Percentiles rank a stretch among this genome's conserved stretches.
Evolutionary conservation across 352 stramenopile genomes (phyloP).

Genomic region (Pythium pyrilobum): DNA sequence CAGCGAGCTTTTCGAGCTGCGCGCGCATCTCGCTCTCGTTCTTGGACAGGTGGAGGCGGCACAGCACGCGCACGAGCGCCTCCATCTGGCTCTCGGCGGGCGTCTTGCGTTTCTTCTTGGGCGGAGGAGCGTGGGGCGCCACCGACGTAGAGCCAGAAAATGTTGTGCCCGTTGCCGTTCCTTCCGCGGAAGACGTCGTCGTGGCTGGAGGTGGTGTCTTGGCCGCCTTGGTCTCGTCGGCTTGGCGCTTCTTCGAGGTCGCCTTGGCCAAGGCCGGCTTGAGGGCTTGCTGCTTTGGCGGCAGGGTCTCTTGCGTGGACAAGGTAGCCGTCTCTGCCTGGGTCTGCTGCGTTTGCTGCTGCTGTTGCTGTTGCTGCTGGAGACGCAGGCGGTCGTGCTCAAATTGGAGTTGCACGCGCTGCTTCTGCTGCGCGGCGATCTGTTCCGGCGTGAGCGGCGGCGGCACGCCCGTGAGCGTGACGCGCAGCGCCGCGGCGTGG

Average conservation of each 20-base stretch:
- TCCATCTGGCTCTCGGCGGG: slow-evolving; percentile 55
- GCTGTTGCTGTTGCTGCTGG: slow-evolving; percentile 31
- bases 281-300: slow-evolving; percentile 19
- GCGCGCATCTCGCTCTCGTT: slow-evolving; percentile 50
- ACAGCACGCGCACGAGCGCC: slow-evolving; percentile 43
- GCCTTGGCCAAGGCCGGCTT: slow-evolving; percentile 1
- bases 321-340: slow-evolving; percentile 28
- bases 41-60: slow-evolving; percentile 35
- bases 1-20: slow-evolving; percentile 46
- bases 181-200: not conserved
- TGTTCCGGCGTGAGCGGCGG: slow-evolving; percentile 1
- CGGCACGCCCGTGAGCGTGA: slow-evolving; percentile 27
- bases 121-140: slow-evolving; percentile 8
- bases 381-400: slow-evolving; percentile 46
- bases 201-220: not conserved
- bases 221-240: not conserved
- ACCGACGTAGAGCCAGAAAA: not conserved
- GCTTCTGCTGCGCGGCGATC: slow-evolving; percentile 29
- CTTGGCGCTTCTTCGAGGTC: slow-evolving; percentile 8
- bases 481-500: slow-evolving; percentile 12
- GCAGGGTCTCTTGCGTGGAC: not conserved
- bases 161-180: not conserved
- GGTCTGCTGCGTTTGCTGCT: slow-evolving; percentile 36
- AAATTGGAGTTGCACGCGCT: slow-evolving; percentile 35
- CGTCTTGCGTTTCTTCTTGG: slow-evolving; percentile 35